Conservation (phyloP, 2,329 filamentous ascomycete species). For the Calonectria fujianensis region DNA sequence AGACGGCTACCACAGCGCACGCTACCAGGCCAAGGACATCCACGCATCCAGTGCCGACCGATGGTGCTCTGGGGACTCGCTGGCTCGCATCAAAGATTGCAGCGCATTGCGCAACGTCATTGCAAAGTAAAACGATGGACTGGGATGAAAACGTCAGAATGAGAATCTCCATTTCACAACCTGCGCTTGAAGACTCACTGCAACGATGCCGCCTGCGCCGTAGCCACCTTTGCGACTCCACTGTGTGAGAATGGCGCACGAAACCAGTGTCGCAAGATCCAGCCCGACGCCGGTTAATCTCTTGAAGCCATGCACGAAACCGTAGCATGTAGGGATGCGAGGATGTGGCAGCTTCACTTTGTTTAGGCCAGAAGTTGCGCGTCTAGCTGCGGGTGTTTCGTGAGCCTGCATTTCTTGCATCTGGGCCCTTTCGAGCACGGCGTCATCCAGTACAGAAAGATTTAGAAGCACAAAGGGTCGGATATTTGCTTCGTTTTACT, state of each 20-base stretch:
- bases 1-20: background rate
- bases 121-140: background rate
- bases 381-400: background rate
- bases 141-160: background rate
- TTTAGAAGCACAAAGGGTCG: too few species aligned
- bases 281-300: background rate
- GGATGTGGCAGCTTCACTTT: background rate
- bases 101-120: conserved; percentile 7
- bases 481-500: background rate
- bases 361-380: background rate
- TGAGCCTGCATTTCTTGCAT: background rate
- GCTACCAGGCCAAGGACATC: background rate
- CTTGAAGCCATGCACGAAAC: conserved; percentile 2
- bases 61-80: background rate
- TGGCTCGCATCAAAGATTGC: background rate
- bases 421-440: background rate
- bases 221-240: background rate
- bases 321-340: background rate
- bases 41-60: background rate
- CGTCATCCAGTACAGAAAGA: too few species aligned
- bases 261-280: background rate
- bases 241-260: background rate
- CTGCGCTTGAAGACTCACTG: background rate
- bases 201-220: background rate
- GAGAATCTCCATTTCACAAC: background rate